Evolutionary conservation across 331 rosid genomes (phyloP).

Genomic region (Pyrus hybrid): DNA sequence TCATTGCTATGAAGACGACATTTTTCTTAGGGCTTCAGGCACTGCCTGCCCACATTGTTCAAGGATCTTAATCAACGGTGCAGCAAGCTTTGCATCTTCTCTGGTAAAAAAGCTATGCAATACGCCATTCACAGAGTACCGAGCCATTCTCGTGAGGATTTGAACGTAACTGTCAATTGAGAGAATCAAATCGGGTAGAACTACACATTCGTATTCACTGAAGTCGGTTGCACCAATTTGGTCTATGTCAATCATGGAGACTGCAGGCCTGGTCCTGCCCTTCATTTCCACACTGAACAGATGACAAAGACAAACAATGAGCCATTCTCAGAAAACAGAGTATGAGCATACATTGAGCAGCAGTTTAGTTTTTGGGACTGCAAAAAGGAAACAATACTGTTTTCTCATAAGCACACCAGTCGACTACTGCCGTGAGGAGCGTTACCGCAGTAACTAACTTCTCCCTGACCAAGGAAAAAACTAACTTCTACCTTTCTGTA

Average conservation of each 20-base stretch:
- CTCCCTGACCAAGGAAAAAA: too few relatives aligned
- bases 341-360: background rate
- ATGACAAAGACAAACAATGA: background rate
- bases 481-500: too few relatives aligned
- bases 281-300: conserved; percentile 31
- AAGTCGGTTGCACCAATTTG: conserved; percentile 31
- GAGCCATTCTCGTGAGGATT: conserved; percentile 56
- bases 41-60: conserved; percentile 58
- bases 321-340: background rate
- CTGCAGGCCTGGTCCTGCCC: conserved; percentile 10
- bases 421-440: too few relatives aligned
- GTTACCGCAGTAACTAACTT: too few relatives aligned
- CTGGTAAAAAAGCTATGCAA: conserved; percentile 46
- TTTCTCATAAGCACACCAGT: too few relatives aligned
- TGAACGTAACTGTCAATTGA: conserved; percentile 34
- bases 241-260: conserved; percentile 33
- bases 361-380: too few relatives aligned
- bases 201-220: conserved; percentile 35
- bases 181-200: conserved; percentile 38
- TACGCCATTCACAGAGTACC: conserved; percentile 40
- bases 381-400: too few relatives aligned
- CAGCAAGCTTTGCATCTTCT: conserved; percentile 36
- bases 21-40: conserved; percentile 39
- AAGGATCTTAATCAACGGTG: conserved; percentile 38
- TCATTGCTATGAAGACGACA: conserved; percentile 30